A percentile compares a stretch with the other conserved stretches of the same genome.
phyloP scores from a whole-genome alignment of 345 rosid genomes.

The Lenwebbia sp. region DNA sequence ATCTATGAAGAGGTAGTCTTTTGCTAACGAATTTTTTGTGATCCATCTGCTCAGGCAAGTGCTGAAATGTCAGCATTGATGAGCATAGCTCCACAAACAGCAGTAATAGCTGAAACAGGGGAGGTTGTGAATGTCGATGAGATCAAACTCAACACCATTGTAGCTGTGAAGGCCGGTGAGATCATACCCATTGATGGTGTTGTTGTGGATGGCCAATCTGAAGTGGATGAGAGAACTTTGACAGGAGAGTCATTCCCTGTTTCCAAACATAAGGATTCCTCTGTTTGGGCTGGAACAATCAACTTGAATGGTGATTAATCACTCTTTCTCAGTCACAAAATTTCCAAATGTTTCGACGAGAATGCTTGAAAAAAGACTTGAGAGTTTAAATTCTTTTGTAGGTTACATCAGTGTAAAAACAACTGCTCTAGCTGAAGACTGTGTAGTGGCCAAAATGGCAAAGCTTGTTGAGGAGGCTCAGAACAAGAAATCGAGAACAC shows the following conservation, averaged over 20 bases:
- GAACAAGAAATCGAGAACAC: conserved; percentile 62
- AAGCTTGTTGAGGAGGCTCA: conserved; percentile 97
- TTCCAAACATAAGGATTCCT: conserved; percentile 50
- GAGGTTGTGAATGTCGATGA: conserved; percentile 65
- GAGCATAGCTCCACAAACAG: conserved; percentile 76
- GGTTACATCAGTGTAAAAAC: conserved; percentile 74
- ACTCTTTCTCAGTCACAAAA: not conserved
- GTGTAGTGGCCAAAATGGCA: conserved; percentile 78
- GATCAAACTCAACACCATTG: conserved; percentile 52
- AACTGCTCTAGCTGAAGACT: conserved; percentile 74
- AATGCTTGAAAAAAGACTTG: not conserved
- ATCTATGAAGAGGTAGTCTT: not conserved
- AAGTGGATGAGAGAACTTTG: conserved; percentile 83
- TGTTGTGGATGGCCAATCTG: conserved; percentile 74
- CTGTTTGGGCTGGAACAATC: conserved; percentile 91
- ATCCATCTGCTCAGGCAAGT: conserved; percentile 43
- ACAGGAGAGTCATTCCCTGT: conserved; percentile 92
- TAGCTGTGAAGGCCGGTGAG: conserved; percentile 86
- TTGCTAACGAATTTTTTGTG: not conserved
- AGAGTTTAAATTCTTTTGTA: not conserved
- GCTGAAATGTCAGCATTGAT: conserved; percentile 77
- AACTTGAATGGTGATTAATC: conserved; percentile 53
- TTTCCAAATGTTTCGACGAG: not conserved
- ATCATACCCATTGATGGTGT: conserved; percentile 85
- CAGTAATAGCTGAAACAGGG: conserved; percentile 73